A percentile compares a stretch with the other conserved stretches of the same genome.
Evolutionary conservation across 2,329 filamentous ascomycete species (phyloP).

Genomic region (Arthrobotrys conoides): DNA sequence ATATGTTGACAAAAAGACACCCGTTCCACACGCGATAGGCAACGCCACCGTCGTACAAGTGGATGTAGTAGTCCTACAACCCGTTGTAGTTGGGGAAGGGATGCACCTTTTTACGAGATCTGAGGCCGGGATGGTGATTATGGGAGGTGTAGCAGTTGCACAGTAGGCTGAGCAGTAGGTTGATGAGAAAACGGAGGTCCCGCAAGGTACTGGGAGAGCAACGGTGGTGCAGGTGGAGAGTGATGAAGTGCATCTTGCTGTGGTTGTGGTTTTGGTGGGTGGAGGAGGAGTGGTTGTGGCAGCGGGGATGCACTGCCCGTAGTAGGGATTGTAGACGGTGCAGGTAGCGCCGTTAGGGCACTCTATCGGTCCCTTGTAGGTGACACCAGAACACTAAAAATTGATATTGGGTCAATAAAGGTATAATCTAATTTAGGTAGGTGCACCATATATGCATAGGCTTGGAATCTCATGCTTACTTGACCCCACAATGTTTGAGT

Average conservation of each 20-base stretch:
- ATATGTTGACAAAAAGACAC: neutral
- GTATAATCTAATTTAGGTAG: neutral
- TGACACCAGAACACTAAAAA: conserved; percentile 27
- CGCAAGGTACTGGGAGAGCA: neutral
- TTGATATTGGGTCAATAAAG: neutral
- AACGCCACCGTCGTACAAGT: conserved; percentile 8
- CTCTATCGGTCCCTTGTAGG: conserved; percentile 32
- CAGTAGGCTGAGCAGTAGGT: conserved; percentile 4
- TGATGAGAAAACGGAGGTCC: neutral
- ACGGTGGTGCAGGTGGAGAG: neutral
- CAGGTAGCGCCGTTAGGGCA: conserved; percentile 18
- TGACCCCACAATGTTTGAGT: conserved; percentile 41
- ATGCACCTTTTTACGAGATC: neutral
- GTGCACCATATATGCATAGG: neutral
- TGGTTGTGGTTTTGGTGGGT: conserved; percentile 32
- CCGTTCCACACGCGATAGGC: conserved; percentile 24
- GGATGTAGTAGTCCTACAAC: conserved; percentile 1
- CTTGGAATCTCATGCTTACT: conserved; percentile 10
- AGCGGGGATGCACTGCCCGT: conserved; percentile 33
- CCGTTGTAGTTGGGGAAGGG: neutral
- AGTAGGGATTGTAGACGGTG: conserved; percentile 29
- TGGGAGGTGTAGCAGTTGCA: neutral
- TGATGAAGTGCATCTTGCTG: neutral
- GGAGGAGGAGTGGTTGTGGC: neutral
- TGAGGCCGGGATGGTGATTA: neutral